phyloP scores from a whole-genome alignment of 495 filamentous ascomycete species.

The Umbilicaria muhlenbergii region DNA sequence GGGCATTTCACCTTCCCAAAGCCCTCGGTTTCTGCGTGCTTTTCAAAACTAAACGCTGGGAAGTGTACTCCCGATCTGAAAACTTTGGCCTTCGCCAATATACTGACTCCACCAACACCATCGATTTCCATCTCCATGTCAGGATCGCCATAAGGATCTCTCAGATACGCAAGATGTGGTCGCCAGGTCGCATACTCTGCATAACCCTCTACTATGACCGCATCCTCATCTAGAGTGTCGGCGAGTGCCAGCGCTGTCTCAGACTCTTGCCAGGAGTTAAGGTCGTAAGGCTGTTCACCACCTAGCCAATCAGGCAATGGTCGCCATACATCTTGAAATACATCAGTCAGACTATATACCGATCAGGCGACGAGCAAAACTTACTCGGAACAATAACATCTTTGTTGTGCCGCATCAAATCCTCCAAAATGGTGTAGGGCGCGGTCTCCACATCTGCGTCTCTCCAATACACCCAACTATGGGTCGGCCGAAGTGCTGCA shows the following conservation, averaged over 20 bases:
- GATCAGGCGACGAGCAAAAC: constrained; percentile 22
- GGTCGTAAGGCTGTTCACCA: constrained; percentile 95
- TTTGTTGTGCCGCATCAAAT: constrained; percentile 97
- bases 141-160: constrained; percentile 93
- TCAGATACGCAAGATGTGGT: constrained; percentile 90
- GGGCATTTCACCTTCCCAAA: constrained; percentile 73
- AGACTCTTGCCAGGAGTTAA: constrained; percentile 99
- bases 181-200: constrained; percentile 99
- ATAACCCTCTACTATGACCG: constrained; percentile 98
- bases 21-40: constrained; percentile 95
- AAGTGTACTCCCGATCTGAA: constrained; percentile 95
- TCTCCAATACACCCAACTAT: constrained; percentile 99
- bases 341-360: not conserved
- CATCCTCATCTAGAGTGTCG: constrained; percentile 92
- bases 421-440: constrained; percentile 88
- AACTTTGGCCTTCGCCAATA: constrained; percentile 87
- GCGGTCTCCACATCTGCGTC: constrained; percentile 98
- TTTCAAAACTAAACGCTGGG: constrained; percentile 96
- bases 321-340: constrained; percentile 80
- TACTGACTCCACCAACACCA: constrained; percentile 93
- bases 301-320: constrained; percentile 98
- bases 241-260: constrained; percentile 90
- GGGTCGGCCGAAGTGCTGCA: constrained; percentile 82
- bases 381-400: constrained; percentile 97
- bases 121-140: constrained; percentile 99